Conservation (phyloP, 225 moss, liverwort and hornwort genomes). For the Bryoerythrophyllum caledonicum region DNA sequence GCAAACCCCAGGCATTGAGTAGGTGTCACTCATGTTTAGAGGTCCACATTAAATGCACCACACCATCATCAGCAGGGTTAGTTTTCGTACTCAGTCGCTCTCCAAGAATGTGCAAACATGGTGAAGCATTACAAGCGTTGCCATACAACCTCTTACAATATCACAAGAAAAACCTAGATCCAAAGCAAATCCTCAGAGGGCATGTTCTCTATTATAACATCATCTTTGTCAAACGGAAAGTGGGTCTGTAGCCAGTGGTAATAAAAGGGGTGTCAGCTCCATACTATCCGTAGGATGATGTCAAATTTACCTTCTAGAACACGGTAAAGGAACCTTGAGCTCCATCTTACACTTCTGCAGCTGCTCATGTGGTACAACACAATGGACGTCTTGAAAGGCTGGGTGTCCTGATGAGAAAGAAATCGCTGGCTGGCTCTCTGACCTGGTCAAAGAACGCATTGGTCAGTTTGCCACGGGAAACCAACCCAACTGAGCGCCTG, state of each 20-base stretch:
- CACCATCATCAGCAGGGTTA: background rate
- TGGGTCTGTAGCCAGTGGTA: too few relatives aligned
- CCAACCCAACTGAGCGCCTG: slow-evolving; percentile 25
- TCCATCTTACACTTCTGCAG: background rate
- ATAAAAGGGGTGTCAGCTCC: background rate
- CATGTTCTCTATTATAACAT: too few relatives aligned
- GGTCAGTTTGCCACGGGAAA: slow-evolving; percentile 20
- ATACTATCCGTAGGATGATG: background rate
- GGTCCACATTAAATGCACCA: background rate
- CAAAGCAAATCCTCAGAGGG: too few relatives aligned
- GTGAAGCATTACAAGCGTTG: background rate
- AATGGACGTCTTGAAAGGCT: slow-evolving; percentile 8
- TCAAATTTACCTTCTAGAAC: background rate
- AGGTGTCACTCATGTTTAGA: slow-evolving; percentile 8
- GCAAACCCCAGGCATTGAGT: background rate
- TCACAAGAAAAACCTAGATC: too few relatives aligned
- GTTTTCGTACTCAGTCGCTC: background rate
- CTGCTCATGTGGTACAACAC: slow-evolving; percentile 8
- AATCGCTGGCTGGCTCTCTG: slow-evolving; percentile 17
- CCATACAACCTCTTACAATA: background rate
- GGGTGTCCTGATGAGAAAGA: slow-evolving; percentile 11
- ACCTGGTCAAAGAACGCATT: slow-evolving; percentile 26
- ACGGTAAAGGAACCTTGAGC: background rate
- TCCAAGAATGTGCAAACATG: background rate
- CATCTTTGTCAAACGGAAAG: too few relatives aligned